Conservation (phyloP, 2,329 filamentous ascomycete species). For the Aspergillus costaricaensis region DNA sequence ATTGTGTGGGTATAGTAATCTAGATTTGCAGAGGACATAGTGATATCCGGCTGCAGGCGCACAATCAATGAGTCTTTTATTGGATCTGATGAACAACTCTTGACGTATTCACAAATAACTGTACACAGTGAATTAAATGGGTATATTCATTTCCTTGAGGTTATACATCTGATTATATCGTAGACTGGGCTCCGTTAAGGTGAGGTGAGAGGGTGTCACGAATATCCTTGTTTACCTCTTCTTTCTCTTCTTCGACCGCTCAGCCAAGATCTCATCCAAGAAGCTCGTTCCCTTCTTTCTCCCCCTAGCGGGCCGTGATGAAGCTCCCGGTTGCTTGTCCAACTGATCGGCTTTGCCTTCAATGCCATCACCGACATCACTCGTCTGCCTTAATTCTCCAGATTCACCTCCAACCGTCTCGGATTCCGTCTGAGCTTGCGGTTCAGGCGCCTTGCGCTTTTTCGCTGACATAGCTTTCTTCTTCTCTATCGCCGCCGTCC, state of each 20-base stretch:
- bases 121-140: constrained; percentile 1
- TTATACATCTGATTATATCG: constrained; percentile 13
- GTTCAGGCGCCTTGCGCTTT: constrained; percentile 16
- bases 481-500: constrained; percentile 42
- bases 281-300: constrained; percentile 51
- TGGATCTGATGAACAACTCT: background rate
- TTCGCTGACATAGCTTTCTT: constrained; percentile 21
- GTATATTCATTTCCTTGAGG: constrained; percentile 1
- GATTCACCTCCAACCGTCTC: constrained; percentile 2
- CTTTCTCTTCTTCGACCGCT: constrained; percentile 53
- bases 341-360: constrained; percentile 6
- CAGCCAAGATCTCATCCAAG: constrained; percentile 56
- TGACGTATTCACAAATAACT: background rate
- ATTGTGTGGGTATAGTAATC: constrained; percentile 8
- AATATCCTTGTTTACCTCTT: constrained; percentile 33
- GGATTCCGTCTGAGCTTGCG: background rate
- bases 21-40: constrained; percentile 3
- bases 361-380: constrained; percentile 9
- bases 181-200: background rate
- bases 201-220: too few species aligned
- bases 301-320: constrained; percentile 24
- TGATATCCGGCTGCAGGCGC: background rate
- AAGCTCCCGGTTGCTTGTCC: constrained; percentile 9
- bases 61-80: background rate
- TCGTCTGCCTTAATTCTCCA: background rate